Evolutionary conservation across 2,329 filamentous ascomycete genomes (phyloP).

Genomic region (Monosporascus sp.): DNA sequence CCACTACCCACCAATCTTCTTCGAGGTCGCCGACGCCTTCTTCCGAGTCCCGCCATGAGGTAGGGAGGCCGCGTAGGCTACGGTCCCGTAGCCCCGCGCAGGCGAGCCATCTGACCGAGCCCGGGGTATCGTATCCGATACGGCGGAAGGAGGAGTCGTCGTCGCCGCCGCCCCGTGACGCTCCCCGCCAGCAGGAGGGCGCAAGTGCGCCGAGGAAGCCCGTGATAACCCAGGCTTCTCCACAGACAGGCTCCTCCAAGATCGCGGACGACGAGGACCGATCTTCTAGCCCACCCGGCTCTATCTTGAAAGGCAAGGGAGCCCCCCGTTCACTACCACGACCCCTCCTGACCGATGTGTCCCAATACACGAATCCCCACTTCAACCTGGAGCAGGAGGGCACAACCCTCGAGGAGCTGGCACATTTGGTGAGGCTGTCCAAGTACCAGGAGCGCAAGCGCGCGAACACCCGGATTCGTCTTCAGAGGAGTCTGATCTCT

Average conservation of each 20-base stretch:
- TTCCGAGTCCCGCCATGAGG: slow-evolving; percentile 46
- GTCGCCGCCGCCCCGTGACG: slow-evolving; percentile 21
- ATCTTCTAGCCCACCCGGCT: slow-evolving; percentile 29
- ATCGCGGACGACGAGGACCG: slow-evolving; percentile 17
- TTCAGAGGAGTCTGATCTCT: slow-evolving; percentile 70
- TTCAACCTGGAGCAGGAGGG: slow-evolving; percentile 57
- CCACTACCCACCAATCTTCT: slow-evolving; percentile 35
- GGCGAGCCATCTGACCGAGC: slow-evolving; percentile 38
- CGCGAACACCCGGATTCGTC: slow-evolving; percentile 63
- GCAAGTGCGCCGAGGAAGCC: slow-evolving; percentile 40
- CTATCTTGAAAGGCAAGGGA: slow-evolving; percentile 32
- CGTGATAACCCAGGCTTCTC: slow-evolving; percentile 39
- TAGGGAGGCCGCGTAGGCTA: slow-evolving; percentile 43
- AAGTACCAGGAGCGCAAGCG: slow-evolving; percentile 80
- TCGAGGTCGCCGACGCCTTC: slow-evolving; percentile 53
- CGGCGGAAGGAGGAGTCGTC: slow-evolving; percentile 39
- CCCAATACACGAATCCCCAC: slow-evolving; percentile 59
- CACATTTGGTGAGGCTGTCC: slow-evolving; percentile 70
- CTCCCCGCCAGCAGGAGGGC: slow-evolving; percentile 14
- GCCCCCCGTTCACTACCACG: slow-evolving; percentile 40
- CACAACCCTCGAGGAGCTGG: slow-evolving; percentile 71
- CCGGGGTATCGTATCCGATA: slow-evolving; percentile 35
- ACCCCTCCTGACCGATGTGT: slow-evolving; percentile 60
- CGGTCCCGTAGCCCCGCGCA: slow-evolving; percentile 48
- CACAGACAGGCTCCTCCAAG: slow-evolving; percentile 11